Conservation (phyloP, 306 rosid genomes). For the Rubus parviflorus region DNA sequence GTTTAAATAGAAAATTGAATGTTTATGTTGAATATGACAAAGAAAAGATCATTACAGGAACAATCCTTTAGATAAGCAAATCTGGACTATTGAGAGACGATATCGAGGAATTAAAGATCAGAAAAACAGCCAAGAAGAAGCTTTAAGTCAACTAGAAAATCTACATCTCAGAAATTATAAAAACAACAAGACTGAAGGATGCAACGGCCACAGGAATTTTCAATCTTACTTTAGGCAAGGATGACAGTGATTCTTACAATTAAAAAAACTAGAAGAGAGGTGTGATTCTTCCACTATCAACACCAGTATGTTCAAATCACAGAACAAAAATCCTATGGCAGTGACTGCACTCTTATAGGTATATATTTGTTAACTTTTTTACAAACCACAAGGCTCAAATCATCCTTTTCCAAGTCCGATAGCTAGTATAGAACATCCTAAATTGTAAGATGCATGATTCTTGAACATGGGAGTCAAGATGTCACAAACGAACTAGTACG, state of each 20-base stretch:
- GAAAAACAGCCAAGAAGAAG: not conserved
- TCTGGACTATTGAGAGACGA: not conserved
- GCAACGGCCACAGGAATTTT: not conserved
- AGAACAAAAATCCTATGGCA: not conserved
- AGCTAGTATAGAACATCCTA: not conserved
- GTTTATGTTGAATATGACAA: not conserved
- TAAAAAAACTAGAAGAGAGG: not conserved
- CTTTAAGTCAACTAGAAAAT: not conserved
- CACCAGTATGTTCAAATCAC: not conserved
- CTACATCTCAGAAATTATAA: not conserved
- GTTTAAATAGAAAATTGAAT: conserved; percentile 4
- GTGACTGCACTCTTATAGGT: not conserved
- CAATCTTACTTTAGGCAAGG: not conserved
- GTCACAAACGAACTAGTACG: conserved; percentile 7
- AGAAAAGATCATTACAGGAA: not conserved
- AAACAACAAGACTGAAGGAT: not conserved
- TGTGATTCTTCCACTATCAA: conserved; percentile 1
- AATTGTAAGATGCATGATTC: not conserved
- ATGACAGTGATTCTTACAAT: not conserved
- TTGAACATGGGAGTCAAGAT: not conserved
- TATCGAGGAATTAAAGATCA: not conserved
- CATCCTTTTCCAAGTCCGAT: not conserved
- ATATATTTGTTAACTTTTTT: not conserved
- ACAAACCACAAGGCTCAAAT: too few species aligned
- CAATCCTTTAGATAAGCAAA: not conserved